Evolutionary conservation across 805 yeast species (phyloP), one percentile per base, ranked within the genome.

Genomic region (Kazachstania bromeliacearum): DNA sequence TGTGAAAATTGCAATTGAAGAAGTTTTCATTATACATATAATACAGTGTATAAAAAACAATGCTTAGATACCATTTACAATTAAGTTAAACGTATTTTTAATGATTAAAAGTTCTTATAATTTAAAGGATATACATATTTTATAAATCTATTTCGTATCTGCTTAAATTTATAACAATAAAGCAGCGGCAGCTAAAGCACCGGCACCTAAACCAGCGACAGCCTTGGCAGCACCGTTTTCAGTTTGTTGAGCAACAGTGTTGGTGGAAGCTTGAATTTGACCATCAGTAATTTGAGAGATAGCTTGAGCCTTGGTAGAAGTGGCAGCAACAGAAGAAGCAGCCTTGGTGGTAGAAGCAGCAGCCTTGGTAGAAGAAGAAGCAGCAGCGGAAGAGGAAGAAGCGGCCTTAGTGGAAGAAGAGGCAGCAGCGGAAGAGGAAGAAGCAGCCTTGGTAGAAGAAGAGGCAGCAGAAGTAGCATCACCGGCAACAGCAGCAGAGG

Each of bases 181-280:
- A 31, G 27, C 33, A 21, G 12, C 33, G 10, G 33, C 33, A 14
- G 33, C 33, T 31, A 31, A 31, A 22, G 40, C 43, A 44, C 46
- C 47, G 20, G 50, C 48, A 42, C 48, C 48, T 36, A 42, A 32
- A 37, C 50, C 48, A 28, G 38, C 42, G 20, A 34, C 40, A 33
- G 45, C 45, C 35, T 34, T 44, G 25, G 37, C 43, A 36, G 51
- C 51, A 45, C 44, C 48, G 28, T 47, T 47, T 33, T 42, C 43
- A 18, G 51, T 43, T 38, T 45, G 44, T 29, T 37, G 23, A 15
- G 14, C 33, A 31, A 31, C 16, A n/a, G 26, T 2, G 17, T 31
- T 31, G 20, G 26, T 21, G n/a, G n/a, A n/a, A 18, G 35, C 36
- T 40, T 40, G 43, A 16, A 28, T 16, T 33, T 36, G 40, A 40